Base-by-base conservation (phyloP, 2,329 filamentous ascomycete genomes). In the Fusarium sp. region DNA sequence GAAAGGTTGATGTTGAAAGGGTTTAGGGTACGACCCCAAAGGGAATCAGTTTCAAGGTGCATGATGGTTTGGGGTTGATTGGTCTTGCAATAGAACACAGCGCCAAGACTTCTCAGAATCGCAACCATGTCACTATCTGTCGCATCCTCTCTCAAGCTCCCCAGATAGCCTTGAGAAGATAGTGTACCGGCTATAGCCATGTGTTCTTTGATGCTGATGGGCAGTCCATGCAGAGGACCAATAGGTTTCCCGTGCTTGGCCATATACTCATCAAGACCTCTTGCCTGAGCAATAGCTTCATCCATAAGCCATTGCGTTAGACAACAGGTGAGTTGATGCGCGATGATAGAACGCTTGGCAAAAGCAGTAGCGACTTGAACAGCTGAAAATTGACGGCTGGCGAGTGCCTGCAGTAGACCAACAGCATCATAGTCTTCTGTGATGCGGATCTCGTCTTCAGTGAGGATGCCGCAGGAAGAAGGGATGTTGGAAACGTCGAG, bases 61-160 rank as follows among this genome's bases (percentile, higher is more conserved):
- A 83, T 85, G 7, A 61, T 51, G 5, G 50, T 31, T 68, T 89
- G 87, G 0, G 91, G 90, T 14, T 92, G 85, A 68, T 91, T 92
- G 3, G 91, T 92, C 79, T 92, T 92, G 71, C 88, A 86, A 73
- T 91, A 90, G 30, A 91, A 81, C 0, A 93, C 85, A 3, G 91
- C 91, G 2, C 92, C 92, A 0, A 89, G 83, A 30, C 85, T 83
- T 33, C 88, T 81, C 6, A 93, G 81, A 2, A 91, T 81, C 11
- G 88, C 84, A 0, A 92, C 87, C 0, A 86, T 85, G 1, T 60
- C 39, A 9, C 70, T 64, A 7, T 74, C 71, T 20, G 55, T 38
- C 2, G 55, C 38, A 20, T 73, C 71, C 20, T 65, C 58, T 33
- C 48, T 60, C 6, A 61, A 14, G 5, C 50, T 61, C 5, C 67